These are phyloP conservation scores for Beauveria sp. DNA, from an alignment of 2,329 filamentous ascomycete genomes.

Conservation along the genomic window DNA sequence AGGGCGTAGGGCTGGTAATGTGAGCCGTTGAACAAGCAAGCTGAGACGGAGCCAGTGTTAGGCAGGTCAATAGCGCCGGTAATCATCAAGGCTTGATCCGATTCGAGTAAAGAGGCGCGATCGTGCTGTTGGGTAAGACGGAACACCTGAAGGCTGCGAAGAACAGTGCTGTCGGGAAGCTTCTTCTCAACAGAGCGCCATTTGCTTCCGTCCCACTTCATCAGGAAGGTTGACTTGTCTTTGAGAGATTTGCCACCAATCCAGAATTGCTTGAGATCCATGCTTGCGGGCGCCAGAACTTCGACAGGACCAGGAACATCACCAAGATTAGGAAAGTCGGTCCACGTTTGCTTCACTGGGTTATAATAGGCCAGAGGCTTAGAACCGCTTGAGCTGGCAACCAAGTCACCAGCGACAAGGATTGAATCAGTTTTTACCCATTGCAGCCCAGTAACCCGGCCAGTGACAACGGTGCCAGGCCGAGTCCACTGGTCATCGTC, in stretches of 20 bases:
- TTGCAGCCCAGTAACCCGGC: slow-evolving; percentile 62
- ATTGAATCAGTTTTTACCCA: slow-evolving; percentile 70
- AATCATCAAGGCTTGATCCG: slow-evolving; percentile 67
- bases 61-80: slow-evolving; percentile 76
- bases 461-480: slow-evolving; percentile 64
- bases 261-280: slow-evolving; percentile 70
- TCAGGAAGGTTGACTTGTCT: slow-evolving; percentile 66
- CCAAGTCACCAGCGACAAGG: slow-evolving; percentile 71
- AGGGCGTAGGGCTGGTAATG: slow-evolving; percentile 72
- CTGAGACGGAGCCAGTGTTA: slow-evolving; percentile 72
- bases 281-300: slow-evolving; percentile 65
- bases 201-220: slow-evolving; percentile 69
- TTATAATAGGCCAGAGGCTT: slow-evolving; percentile 69
- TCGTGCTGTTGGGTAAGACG: slow-evolving; percentile 61
- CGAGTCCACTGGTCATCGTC: slow-evolving; percentile 68
- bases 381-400: slow-evolving; percentile 51
- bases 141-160: slow-evolving; percentile 78
- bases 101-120: slow-evolving; percentile 53
- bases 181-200: slow-evolving; percentile 60
- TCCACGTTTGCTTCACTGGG: slow-evolving; percentile 58
- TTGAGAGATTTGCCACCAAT: slow-evolving; percentile 59
- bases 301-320: slow-evolving; percentile 73
- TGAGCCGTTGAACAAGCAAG: slow-evolving; percentile 81
- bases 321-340: slow-evolving; percentile 51
- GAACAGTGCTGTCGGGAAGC: slow-evolving; percentile 57